phyloP scores from a whole-genome alignment of 164 flowering plant genomes.

The Nymphaea thermarum region DNA sequence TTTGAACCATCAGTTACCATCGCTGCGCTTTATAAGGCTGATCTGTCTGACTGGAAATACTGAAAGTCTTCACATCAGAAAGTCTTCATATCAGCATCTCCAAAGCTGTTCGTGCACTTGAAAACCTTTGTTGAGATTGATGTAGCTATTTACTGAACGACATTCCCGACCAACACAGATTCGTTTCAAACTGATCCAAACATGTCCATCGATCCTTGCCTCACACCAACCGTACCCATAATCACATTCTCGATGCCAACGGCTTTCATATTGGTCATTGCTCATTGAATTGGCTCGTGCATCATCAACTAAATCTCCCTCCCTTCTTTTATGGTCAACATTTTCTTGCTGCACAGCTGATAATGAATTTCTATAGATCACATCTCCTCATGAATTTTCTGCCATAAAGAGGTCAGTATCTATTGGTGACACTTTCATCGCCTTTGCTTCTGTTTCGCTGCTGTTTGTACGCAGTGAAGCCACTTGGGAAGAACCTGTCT shows the following conservation, averaged over 20 bases:
- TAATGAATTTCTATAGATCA: background rate
- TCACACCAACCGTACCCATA: background rate
- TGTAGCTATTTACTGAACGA: background rate
- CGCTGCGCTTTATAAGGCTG: background rate
- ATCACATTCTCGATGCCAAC: background rate
- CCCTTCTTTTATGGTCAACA: background rate
- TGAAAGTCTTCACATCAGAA: background rate
- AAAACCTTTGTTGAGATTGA: conserved; percentile 9
- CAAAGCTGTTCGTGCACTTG: background rate
- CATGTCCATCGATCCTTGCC: background rate
- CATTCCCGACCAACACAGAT: background rate
- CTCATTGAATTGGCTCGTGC: background rate
- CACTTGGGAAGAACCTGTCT: too few species aligned
- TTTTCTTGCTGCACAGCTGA: conserved; percentile 1
- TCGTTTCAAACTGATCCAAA: background rate
- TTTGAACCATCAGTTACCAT: conserved; percentile 20
- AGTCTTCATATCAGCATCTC: background rate
- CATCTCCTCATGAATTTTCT: background rate
- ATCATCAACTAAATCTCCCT: background rate
- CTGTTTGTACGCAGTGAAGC: too few species aligned
- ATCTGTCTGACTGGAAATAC: background rate
- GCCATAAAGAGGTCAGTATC: background rate
- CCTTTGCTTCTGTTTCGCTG: too few species aligned
- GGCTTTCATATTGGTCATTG: background rate
- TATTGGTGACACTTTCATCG: too few species aligned